Evolutionary conservation across 108 stramenopile species (phyloP).

Genomic region (Fistulifera pelliculosa): DNA sequence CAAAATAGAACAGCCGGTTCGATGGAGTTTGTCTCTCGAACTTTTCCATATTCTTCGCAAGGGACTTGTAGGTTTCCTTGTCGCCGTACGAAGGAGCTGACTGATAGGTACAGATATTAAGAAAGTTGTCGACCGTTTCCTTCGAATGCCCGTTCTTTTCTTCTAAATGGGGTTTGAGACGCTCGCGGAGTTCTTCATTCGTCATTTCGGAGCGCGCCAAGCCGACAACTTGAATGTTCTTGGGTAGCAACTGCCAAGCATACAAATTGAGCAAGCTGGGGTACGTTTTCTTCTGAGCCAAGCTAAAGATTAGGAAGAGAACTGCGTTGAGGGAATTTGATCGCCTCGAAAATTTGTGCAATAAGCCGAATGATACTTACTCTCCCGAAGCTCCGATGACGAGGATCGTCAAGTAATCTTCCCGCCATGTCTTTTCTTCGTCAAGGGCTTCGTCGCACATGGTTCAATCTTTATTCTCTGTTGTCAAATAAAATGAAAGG

Average conservation of each 20-base stretch:
- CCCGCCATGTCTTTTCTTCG: no score
- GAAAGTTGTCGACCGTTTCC: slow-evolving; percentile 60
- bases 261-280: slow-evolving; percentile 87
- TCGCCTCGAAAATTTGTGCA: no score
- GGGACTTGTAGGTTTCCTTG: slow-evolving; percentile 46
- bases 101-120: slow-evolving; percentile 64
- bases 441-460: no score
- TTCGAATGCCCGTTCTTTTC: slow-evolving; percentile 21
- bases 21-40: slow-evolving; percentile 22
- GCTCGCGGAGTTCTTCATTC: slow-evolving; percentile 72
- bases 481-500: no score
- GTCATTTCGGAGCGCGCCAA: slow-evolving; percentile 85
- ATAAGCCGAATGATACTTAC: no score
- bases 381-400: no score
- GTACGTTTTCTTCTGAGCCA: slow-evolving; percentile 97
- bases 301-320: slow-evolving; percentile 37
- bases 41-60: slow-evolving; percentile 26
- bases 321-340: no score
- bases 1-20: slow-evolving; percentile 93
- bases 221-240: slow-evolving; percentile 66
- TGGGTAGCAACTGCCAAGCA: slow-evolving; percentile 64
- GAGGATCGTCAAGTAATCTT: no score
- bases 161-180: slow-evolving; percentile 58
- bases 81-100: slow-evolving; percentile 77
- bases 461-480: no score